Base-by-base conservation (phyloP, 2,329 filamentous ascomycete genomes). In the Pseudopithomyces chartarum region DNA sequence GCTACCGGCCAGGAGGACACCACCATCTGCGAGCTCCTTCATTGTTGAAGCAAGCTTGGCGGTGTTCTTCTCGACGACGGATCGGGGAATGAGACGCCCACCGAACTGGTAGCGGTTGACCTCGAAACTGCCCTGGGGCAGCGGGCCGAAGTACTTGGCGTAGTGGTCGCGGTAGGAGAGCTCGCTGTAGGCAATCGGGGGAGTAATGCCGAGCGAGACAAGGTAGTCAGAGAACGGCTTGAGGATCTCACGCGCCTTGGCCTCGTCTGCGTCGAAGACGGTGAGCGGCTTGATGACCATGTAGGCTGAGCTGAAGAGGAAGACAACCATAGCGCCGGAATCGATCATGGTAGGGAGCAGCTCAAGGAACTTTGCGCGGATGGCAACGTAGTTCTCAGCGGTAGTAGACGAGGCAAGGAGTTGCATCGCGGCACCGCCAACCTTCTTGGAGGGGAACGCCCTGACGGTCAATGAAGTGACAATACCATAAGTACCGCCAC, bases 401-500 rank as follows among this genome's bases (percentile, higher is more conserved):
- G 23, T 56, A 2, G 42, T 15, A 19, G 36, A 23, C 6, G 20
- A 26, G 15, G 20, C 32, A 7, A 61, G n/a, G 7, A 44, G 13
- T 1, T 33, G 22, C 13, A 36, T 20, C 3, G 53, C 60, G 1
- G 56, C 62, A 23, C 45, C 49, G 3, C 15, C 38, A 19, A 62
- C 45, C 2, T 11, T 7, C 1, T 11, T 26, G 36, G 66, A 59
- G 1, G 49, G 12, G 32, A 59, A 54, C 17, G 56, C 57, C 43
- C 60, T 59, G 8, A 63, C 53, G 2, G 63, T 67, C 2, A 63
- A 10, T 1, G 59, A 58, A 11, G 61, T 29, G 11, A 64, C 66
- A 11, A 66, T 56, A 22, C 55, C 68, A 36, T 54, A 71, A 0
- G 63, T 61, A 1, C 61, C 52, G 15, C 12, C 29, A 19, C 73